These are phyloP conservation scores for Cryptosporidium muris DNA, from an alignment of 169 alveolate genomes.

Conservation along the genomic window DNA sequence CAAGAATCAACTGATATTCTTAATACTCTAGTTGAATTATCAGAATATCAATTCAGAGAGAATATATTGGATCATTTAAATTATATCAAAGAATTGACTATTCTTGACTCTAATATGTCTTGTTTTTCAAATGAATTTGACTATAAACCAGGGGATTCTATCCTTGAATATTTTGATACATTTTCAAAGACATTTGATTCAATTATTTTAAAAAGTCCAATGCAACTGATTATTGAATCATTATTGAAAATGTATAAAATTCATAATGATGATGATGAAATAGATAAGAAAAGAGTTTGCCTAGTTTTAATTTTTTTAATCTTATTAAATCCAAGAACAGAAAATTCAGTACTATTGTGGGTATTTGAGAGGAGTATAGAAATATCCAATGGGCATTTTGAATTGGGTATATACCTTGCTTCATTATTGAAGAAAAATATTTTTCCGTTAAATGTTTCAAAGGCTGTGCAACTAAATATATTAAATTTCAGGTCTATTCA, in stretches of 20 bases:
- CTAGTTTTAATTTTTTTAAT: slow-evolving; percentile 19
- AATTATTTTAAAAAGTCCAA: no score
- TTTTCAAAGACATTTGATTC: no score
- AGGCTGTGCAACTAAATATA: slow-evolving; percentile 46
- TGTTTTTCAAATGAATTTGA: no score
- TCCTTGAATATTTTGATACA: no score
- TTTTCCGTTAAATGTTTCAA: slow-evolving; percentile 16
- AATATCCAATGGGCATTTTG: slow-evolving; percentile 38
- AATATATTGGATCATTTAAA: no score
- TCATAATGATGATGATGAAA: background rate
- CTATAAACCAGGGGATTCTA: no score
- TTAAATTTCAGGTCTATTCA: slow-evolving; percentile 50
- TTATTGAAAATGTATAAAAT: slow-evolving; percentile 17
- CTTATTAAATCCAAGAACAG: slow-evolving; percentile 59
- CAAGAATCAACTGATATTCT: no score
- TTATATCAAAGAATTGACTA: no score
- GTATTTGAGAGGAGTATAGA: slow-evolving; percentile 12
- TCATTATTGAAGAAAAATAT: slow-evolving; percentile 49
- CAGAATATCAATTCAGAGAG: no score
- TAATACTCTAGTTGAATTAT: no score
- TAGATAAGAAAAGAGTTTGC: background rate
- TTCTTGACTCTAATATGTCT: no score
- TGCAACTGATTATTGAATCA: slow-evolving; percentile 27
- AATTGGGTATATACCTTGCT: slow-evolving; percentile 37
- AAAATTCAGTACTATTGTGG: slow-evolving; percentile 12